Percentiles rank a stretch among this genome's conserved stretches.
These are phyloP conservation scores for Geoglossum cookeanum DNA, from an alignment of 2,329 filamentous ascomycete genomes.

Conservation along the genomic window DNA sequence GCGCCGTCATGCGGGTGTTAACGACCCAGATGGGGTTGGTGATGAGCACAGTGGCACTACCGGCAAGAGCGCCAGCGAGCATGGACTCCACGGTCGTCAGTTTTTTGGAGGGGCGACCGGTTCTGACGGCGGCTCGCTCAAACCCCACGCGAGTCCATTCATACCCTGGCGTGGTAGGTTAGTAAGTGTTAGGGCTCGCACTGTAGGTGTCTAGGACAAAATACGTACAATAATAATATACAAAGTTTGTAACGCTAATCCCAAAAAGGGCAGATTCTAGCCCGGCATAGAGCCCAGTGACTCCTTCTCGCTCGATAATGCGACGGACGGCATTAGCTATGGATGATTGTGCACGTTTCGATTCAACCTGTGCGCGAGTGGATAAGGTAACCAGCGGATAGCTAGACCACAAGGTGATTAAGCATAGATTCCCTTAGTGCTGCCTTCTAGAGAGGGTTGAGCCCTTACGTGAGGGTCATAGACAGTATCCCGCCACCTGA, in stretches of 20 bases:
- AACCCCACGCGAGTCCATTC: constrained; percentile 88
- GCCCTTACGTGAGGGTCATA: constrained; percentile 75
- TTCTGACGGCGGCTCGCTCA: constrained; percentile 51
- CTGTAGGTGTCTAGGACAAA: background rate
- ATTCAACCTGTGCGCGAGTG: constrained; percentile 93
- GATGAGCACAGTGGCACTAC: constrained; percentile 80
- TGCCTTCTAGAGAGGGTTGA: background rate
- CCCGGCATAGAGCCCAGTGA: constrained; percentile 77
- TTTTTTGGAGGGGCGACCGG: constrained; percentile 56
- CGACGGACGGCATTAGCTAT: constrained; percentile 66
- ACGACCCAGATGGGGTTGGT: constrained; percentile 99
- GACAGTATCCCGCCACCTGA: constrained; percentile 62
- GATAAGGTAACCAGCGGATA: constrained; percentile 96
- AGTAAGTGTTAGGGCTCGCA: background rate
- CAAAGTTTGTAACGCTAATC: constrained; percentile 97
- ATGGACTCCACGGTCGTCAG: constrained; percentile 87
- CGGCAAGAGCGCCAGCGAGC: constrained; percentile 84
- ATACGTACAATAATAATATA: constrained; percentile 81
- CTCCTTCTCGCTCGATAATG: constrained; percentile 81
- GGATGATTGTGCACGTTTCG: constrained; percentile 71
- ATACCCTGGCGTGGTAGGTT: constrained; percentile 38
- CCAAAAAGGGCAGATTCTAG: constrained; percentile 90
- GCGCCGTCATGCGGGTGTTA: constrained; percentile 94
- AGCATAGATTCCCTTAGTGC: background rate
- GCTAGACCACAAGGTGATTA: constrained; percentile 24